Conservation (phyloP, 2,329 filamentous ascomycete species). For the Myriosclerotinia curreyana region DNA sequence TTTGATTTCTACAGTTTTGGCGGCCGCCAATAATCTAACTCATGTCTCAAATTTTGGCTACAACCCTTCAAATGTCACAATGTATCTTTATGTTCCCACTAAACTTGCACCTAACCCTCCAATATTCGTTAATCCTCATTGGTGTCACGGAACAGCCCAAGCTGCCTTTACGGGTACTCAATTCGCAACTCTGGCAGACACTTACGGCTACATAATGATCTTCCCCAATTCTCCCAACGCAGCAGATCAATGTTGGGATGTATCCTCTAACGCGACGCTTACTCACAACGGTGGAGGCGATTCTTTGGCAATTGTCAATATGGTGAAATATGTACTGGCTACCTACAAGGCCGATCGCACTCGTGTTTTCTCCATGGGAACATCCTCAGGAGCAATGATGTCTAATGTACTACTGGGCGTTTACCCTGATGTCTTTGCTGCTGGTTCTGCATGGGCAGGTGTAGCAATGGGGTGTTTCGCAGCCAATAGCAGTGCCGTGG, state of each 20-base stretch:
- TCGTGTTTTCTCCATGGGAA: constrained; percentile 54
- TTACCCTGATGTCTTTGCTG: constrained; percentile 49
- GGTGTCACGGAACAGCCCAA: constrained; percentile 44
- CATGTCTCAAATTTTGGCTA: constrained; percentile 30
- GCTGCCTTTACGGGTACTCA: constrained; percentile 38
- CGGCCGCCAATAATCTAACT: constrained; percentile 7
- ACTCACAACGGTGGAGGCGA: constrained; percentile 57
- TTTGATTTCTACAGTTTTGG: not conserved
- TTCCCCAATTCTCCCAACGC: constrained; percentile 53
- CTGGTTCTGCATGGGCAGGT: constrained; percentile 46
- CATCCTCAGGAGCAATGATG: constrained; percentile 47
- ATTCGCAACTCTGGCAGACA: constrained; percentile 52
- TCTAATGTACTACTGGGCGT: constrained; percentile 48
- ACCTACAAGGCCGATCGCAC: constrained; percentile 51
- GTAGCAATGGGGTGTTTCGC: constrained; percentile 46
- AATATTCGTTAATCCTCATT: constrained; percentile 36
- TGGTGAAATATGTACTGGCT: constrained; percentile 54
- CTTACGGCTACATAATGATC: constrained; percentile 58
- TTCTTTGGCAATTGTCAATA: constrained; percentile 55
- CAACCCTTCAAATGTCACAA: constrained; percentile 30
- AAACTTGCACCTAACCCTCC: constrained; percentile 27
- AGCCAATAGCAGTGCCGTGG: constrained; percentile 40
- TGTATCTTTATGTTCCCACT: constrained; percentile 35
- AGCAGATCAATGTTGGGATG: constrained; percentile 57
- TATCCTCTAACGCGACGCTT: constrained; percentile 47